A percentile compares a stretch with the other conserved stretches of the same genome.
Evolutionary conservation across 2,329 filamentous ascomycete genomes (phyloP).

Genomic region (Monosporascus sp.): DNA sequence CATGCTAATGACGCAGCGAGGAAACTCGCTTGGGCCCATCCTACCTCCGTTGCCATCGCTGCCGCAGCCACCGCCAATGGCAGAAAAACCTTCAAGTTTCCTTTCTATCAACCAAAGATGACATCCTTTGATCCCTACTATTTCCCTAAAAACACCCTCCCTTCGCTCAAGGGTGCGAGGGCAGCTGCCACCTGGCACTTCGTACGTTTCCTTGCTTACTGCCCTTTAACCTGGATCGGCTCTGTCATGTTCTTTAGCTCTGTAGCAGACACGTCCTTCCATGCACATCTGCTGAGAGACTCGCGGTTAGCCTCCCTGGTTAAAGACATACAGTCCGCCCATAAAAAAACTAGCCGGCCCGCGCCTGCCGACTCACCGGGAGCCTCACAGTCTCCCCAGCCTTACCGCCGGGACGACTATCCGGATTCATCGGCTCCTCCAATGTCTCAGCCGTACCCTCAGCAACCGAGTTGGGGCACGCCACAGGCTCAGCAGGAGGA

Average conservation of each 20-base stretch:
- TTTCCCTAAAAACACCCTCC: slow-evolving; percentile 22
- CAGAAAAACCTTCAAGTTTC: slow-evolving; percentile 33
- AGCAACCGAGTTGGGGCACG: background rate
- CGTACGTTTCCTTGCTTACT: slow-evolving; percentile 31
- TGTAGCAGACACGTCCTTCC: slow-evolving; percentile 19
- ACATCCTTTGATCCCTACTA: slow-evolving; percentile 23
- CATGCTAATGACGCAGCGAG: slow-evolving; percentile 20
- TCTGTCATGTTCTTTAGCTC: slow-evolving; percentile 25
- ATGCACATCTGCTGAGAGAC: slow-evolving; percentile 20
- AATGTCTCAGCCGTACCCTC: background rate
- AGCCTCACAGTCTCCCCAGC: background rate
- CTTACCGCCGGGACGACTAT: background rate
- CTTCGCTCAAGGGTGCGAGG: slow-evolving; percentile 19
- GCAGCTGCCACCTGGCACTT: slow-evolving; percentile 31
- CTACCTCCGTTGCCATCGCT: slow-evolving; percentile 19
- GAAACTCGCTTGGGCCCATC: slow-evolving; percentile 25
- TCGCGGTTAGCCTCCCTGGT: slow-evolving; percentile 19
- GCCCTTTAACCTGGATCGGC: slow-evolving; percentile 17
- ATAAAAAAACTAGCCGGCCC: slow-evolving; percentile 8
- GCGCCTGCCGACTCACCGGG: slow-evolving; percentile 8
- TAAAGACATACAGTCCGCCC: slow-evolving; percentile 13
- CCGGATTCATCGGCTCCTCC: slow-evolving; percentile 1
- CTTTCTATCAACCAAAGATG: slow-evolving; percentile 33
- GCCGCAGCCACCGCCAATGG: slow-evolving; percentile 21
- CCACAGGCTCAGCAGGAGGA: slow-evolving; percentile 1